Conservation (phyloP, 106 monocot genomes). For the Vanilla planifolia region DNA sequence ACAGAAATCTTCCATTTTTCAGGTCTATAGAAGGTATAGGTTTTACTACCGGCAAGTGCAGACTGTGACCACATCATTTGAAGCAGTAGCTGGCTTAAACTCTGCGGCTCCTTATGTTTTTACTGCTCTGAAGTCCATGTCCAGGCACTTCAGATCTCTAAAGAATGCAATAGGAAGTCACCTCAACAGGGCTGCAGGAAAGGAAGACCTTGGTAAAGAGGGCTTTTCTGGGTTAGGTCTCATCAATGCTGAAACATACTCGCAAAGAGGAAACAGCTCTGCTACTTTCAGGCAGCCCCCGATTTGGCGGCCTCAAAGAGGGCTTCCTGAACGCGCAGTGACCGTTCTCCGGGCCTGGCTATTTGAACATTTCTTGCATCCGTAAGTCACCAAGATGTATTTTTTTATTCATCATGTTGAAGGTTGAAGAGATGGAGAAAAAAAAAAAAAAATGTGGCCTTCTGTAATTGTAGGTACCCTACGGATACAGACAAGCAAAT, state of each 20-base stretch:
- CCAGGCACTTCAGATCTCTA: slow-evolving; percentile 57
- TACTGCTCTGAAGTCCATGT: slow-evolving; percentile 49
- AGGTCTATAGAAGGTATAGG: slow-evolving; percentile 77
- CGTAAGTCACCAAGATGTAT: slow-evolving; percentile 33
- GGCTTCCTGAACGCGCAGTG: slow-evolving; percentile 83
- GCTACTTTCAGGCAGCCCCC: slow-evolving; percentile 34
- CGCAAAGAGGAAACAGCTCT: not conserved
- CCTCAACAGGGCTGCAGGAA: slow-evolving; percentile 28
- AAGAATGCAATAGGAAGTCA: slow-evolving; percentile 60
- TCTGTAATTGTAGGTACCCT: slow-evolving; percentile 26
- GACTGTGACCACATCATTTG: slow-evolving; percentile 62
- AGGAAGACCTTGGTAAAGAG: slow-evolving; percentile 27
- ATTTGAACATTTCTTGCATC: slow-evolving; percentile 93
- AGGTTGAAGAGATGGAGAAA: not conserved
- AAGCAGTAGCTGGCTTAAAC: slow-evolving; percentile 70
- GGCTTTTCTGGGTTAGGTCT: slow-evolving; percentile 24
- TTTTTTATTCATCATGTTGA: not conserved
- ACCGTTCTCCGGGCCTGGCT: slow-evolving; percentile 83
- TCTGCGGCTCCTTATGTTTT: slow-evolving; percentile 71
- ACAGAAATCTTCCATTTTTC: slow-evolving; percentile 2
- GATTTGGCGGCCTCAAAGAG: slow-evolving; percentile 85
- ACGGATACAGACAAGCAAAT: slow-evolving; percentile 47
- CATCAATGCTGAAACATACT: not conserved
- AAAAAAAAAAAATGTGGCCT: too few species aligned
- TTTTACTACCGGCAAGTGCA: slow-evolving; percentile 78